Conservation (phyloP, 768 basidiomycete genomes). For the Sarcodon aspratus region DNA sequence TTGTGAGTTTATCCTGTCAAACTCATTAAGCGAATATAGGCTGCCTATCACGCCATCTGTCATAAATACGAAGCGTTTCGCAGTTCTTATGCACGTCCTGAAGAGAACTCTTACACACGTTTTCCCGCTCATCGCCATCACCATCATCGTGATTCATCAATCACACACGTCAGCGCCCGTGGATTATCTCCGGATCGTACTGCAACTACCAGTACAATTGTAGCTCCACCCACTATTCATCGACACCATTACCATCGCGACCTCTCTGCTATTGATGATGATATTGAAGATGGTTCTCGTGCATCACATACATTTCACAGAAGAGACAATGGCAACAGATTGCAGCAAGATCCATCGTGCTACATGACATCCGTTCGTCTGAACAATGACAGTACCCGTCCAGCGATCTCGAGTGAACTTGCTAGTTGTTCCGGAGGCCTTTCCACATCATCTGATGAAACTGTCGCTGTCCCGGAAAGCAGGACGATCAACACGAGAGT, state of each 20-base stretch:
- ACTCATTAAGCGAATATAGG: slow-evolving; percentile 5
- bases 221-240: too few relatives aligned
- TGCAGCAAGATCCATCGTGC: too few relatives aligned
- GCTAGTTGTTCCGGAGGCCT: not conserved
- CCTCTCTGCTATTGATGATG: too few relatives aligned
- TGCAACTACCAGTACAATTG: too few relatives aligned
- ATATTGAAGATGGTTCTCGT: too few relatives aligned
- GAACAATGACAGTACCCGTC: not conserved
- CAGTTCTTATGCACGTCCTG: not conserved
- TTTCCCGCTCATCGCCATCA: not conserved
- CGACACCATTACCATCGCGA: too few relatives aligned
- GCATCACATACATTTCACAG: too few relatives aligned
- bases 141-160: not conserved
- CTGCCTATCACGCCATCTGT: slow-evolving; percentile 13
- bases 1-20: not conserved
- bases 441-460: too few relatives aligned
- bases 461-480: not conserved
- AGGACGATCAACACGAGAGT: not conserved
- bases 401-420: not conserved
- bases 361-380: not conserved
- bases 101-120: not conserved
- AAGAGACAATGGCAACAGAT: too few relatives aligned
- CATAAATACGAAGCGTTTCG: slow-evolving; percentile 10
- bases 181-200: too few relatives aligned
- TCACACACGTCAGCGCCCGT: too few relatives aligned